phyloP scores from a whole-genome alignment of 2,329 filamentous ascomycete genomes.

The Xylaria sp. region DNA sequence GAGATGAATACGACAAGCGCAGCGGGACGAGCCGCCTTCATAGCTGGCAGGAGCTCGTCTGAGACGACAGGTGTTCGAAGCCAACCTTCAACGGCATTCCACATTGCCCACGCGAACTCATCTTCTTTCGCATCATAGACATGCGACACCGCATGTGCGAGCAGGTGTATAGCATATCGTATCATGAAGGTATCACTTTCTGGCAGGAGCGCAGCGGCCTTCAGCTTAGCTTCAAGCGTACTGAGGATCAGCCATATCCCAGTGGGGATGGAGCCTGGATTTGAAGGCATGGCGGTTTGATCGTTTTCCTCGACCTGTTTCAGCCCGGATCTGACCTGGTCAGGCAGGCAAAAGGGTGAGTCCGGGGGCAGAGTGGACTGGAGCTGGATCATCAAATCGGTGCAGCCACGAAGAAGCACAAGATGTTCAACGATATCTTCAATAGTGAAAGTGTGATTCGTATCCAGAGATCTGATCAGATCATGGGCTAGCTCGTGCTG shows the following conservation, averaged over 20 bases:
- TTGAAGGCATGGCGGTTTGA: not conserved
- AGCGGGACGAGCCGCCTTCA: constrained; percentile 23
- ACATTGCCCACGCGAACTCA: constrained; percentile 18
- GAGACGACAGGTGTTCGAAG: constrained; percentile 23
- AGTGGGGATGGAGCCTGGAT: constrained; percentile 15
- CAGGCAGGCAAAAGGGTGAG: constrained; percentile 29
- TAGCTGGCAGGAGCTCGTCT: constrained; percentile 26
- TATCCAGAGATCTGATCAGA: constrained; percentile 23
- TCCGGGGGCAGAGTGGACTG: constrained; percentile 23
- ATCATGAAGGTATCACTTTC: constrained; percentile 21
- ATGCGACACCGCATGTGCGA: constrained; percentile 14
- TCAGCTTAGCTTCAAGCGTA: constrained; percentile 20
- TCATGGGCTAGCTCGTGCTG: constrained; percentile 28
- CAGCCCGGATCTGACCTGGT: constrained; percentile 14
- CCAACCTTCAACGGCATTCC: constrained; percentile 33
- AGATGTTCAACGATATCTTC: constrained; percentile 30
- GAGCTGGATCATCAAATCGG: constrained; percentile 27
- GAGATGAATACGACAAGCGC: constrained; percentile 32
- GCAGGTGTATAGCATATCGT: constrained; percentile 18
- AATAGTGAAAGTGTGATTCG: constrained; percentile 21
- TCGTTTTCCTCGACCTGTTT: constrained; percentile 22
- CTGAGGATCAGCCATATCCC: constrained; percentile 19
- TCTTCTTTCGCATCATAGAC: constrained; percentile 24
- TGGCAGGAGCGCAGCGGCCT: constrained; percentile 16
- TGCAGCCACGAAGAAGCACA: constrained; percentile 31